Evolutionary conservation across 164 flowering plant genomes (phyloP).

Genomic region (Vitis vinifera): ASM3070453v1 NC_081805.1:758001-758500

Average conservation of each 20-base stretch:
- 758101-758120: constrained; percentile 72
- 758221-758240: constrained; percentile 60
- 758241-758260: constrained; percentile 80
- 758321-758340: constrained; percentile 88
- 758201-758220: constrained; percentile 74
- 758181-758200: constrained; percentile 58
- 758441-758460: constrained; percentile 47
- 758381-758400: constrained; percentile 74
- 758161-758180: constrained; percentile 48
- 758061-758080: constrained; percentile 21
- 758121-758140: constrained; percentile 59
- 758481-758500: constrained; percentile 66
- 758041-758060: constrained; percentile 52
- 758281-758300: constrained; percentile 40
- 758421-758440: constrained; percentile 50
- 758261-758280: constrained; percentile 58
- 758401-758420: constrained; percentile 74
- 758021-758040: constrained; percentile 60
- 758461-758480: constrained; percentile 60
- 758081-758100: constrained; percentile 73
- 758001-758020: constrained; percentile 77
- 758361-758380: constrained; percentile 51
- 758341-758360: constrained; percentile 48
- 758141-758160: constrained; percentile 56
- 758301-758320: constrained; percentile 64